Evolutionary conservation across 345 rosid species (phyloP), one percentile per base, ranked within the genome.

Genomic region (Rubroshorea leprosula): DNA sequence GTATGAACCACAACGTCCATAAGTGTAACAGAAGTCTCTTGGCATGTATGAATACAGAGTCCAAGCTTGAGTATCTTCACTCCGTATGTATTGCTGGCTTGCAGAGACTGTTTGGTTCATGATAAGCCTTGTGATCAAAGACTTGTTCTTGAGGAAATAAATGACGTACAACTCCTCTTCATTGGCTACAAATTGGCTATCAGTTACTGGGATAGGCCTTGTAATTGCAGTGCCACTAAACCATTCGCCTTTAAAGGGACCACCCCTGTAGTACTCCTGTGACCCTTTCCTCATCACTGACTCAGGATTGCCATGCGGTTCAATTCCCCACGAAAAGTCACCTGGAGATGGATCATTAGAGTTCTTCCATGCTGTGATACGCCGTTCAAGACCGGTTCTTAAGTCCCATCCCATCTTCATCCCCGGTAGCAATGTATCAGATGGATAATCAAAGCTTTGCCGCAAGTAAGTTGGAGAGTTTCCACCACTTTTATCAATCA

Each of bases 361-460:
- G 52, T 51, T 60, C 51, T 46, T 72, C 83, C 81, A 81, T 1
- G 83, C 65, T 18, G 53, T 26, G 14, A 79, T 1, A 16, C 31
- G 54, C 53, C 73, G 23, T 11, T 76, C 60, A 1, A 68, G 5
- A 22, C 65, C 64, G 0, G 60, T 49, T 7, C 22, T 25, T 6
- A 66, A 39, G 62, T 70, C 64, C 76, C 72, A 64, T 24, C 80
- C 83, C 0, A 75, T 35, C 57, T 73, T 76, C 74, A 76, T 65
- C 16, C 54, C 76, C 4, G 74, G 70, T 4, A 79, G 63, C 27
- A 75, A 24, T n/a, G 76, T 79, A 60, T 79, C 78, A 5, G 72
- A 50, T 8, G 80, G 83, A 51, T 72, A 27, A 51, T 79, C 83
- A 54, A 76, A 76, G 35, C 78, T 75, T 55, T 68, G 80, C 84